Evolutionary conservation across 257 asterid species (phyloP).

Genomic region (Knoxia roxburghii): DNA sequence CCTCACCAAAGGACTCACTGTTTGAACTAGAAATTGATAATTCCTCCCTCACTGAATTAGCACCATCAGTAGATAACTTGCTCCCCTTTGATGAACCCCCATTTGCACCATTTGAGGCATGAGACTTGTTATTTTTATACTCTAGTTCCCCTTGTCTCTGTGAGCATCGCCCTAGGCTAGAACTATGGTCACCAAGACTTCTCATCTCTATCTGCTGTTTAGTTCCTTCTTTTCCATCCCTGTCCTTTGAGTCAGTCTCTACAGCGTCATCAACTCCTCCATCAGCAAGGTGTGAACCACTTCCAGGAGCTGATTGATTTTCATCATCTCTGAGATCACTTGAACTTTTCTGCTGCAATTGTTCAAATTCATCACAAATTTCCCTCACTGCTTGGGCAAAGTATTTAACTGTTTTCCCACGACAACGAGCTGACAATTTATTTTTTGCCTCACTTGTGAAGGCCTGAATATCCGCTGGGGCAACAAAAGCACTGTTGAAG

Average conservation of each 20-base stretch:
- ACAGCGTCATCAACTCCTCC: constrained; percentile 33
- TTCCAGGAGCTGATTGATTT: constrained; percentile 31
- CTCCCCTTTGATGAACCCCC: constrained; percentile 31
- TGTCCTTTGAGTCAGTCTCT: constrained; percentile 29
- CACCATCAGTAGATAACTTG: constrained; percentile 25
- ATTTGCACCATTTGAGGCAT: constrained; percentile 24
- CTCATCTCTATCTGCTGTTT: constrained; percentile 30
- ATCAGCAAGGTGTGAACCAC: constrained; percentile 35
- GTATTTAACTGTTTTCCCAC: constrained; percentile 51
- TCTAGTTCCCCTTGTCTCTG: constrained; percentile 36
- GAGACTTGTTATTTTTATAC: constrained; percentile 27
- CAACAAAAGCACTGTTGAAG: constrained; percentile 78
- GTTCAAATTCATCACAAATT: constrained; percentile 72
- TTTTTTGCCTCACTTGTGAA: constrained; percentile 62
- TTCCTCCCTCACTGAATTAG: constrained; percentile 28
- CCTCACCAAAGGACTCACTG: constrained; percentile 24
- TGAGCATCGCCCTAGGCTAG: constrained; percentile 44
- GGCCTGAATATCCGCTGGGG: constrained; percentile 76
- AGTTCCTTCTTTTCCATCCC: constrained; percentile 23
- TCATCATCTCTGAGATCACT: constrained; percentile 41
- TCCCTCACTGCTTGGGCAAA: constrained; percentile 78
- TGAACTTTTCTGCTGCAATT: constrained; percentile 41
- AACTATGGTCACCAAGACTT: constrained; percentile 29
- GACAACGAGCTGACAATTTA: constrained; percentile 62
- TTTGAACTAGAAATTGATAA: constrained; percentile 26